These are phyloP conservation scores for Solanum sparsipilum DNA, from an alignment of 257 asterid species.

Conservation along the genomic window DNA sequence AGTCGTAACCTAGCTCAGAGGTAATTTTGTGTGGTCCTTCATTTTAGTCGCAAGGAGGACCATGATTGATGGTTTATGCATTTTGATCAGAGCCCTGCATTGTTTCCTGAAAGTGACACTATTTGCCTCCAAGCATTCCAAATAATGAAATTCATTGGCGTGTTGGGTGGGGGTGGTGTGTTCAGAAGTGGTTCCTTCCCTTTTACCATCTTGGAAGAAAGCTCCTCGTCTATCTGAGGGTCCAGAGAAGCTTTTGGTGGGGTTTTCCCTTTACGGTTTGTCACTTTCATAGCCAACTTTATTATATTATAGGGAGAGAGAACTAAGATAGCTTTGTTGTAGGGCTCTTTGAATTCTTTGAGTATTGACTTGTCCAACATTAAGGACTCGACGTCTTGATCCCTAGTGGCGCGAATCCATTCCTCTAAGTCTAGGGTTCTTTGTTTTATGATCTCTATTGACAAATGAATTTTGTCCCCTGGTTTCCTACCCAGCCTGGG, in stretches of 20 bases:
- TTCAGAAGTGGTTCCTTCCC: neutral
- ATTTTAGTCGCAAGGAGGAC: neutral
- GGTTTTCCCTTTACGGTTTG: neutral
- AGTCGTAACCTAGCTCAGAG: neutral
- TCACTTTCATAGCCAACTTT: neutral
- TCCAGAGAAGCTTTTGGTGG: neutral
- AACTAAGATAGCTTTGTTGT: neutral
- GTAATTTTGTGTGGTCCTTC: neutral
- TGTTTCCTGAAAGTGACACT: neutral
- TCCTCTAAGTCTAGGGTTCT: neutral
- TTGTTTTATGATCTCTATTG: neutral
- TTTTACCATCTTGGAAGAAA: neutral
- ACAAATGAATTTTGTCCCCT: neutral
- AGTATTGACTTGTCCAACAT: neutral
- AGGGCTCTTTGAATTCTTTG: neutral
- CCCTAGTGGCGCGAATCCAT: neutral
- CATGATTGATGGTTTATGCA: neutral
- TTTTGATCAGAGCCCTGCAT: neutral
- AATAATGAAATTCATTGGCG: too few relatives aligned
- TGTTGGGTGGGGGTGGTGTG: neutral
- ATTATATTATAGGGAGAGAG: neutral
- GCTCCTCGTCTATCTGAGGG: neutral
- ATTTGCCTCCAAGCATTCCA: neutral
- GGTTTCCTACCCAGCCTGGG: neutral
- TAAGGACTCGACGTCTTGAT: neutral